Evolutionary conservation across 257 asterid species (phyloP).

Genomic region (Linaria vulgaris): DNA sequence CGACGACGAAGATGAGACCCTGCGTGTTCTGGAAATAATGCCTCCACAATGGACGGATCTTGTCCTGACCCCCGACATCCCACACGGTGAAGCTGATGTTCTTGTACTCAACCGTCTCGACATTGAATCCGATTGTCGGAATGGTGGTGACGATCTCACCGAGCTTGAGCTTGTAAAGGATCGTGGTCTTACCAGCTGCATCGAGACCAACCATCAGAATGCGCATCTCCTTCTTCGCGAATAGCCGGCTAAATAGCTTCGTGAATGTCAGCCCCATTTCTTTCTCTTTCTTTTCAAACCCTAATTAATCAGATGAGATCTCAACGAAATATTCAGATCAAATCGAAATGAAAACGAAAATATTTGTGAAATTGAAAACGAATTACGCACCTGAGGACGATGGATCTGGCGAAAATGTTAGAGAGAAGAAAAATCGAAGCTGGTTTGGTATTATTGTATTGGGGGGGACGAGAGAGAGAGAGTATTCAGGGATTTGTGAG

Average conservation of each 20-base stretch:
- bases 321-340: conserved; percentile 3
- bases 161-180: conserved; percentile 88
- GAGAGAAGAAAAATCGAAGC: conserved; percentile 39
- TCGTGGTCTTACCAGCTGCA: conserved; percentile 97
- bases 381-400: background rate
- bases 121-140: conserved; percentile 89
- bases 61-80: conserved; percentile 97
- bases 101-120: conserved; percentile 89
- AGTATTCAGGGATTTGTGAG: conserved; percentile 30
- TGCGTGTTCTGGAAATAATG: conserved; percentile 92
- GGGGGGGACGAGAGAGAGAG: no score
- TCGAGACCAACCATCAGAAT: conserved; percentile 93
- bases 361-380: background rate
- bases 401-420: conserved; percentile 26
- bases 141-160: conserved; percentile 91
- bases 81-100: conserved; percentile 90
- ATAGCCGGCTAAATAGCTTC: conserved; percentile 77
- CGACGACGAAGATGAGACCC: conserved; percentile 85
- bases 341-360: background rate
- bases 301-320: background rate
- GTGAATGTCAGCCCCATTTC: conserved; percentile 77
- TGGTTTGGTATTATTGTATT: no score
- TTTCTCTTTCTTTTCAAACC: conserved; percentile 22
- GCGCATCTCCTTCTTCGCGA: conserved; percentile 91
- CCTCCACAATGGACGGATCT: conserved; percentile 97